Percentiles rank a stretch among this genome's conserved stretches.
These are phyloP conservation scores for Talaromyces sp. DNA, from an alignment of 2,329 filamentous ascomycete species.

Conservation along the genomic window DNA sequence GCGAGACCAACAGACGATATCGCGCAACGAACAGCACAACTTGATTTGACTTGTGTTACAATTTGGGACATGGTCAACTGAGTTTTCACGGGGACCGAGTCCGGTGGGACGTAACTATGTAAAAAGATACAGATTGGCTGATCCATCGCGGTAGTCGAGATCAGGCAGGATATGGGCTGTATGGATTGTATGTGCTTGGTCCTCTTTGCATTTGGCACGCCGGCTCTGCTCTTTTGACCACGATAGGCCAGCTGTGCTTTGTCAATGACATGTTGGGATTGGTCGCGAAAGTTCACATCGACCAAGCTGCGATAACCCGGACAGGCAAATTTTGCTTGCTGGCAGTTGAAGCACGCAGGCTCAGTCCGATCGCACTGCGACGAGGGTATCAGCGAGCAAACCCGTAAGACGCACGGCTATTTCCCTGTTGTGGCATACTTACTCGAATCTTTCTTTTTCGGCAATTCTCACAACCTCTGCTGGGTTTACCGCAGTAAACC, in stretches of 20 bases:
- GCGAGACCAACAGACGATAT: background rate
- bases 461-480: background rate
- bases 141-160: background rate
- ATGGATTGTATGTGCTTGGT: background rate
- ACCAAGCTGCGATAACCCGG: background rate
- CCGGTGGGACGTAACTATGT: background rate
- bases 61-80: background rate
- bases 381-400: background rate
- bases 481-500: background rate
- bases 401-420: no score
- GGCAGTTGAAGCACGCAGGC: background rate
- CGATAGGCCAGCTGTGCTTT: background rate
- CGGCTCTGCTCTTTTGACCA: background rate
- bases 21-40: background rate
- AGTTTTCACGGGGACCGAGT: background rate
- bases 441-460: background rate
- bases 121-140: background rate
- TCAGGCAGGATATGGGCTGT: background rate
- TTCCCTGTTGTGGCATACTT: background rate
- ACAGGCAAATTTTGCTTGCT: background rate
- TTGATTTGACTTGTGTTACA: background rate
- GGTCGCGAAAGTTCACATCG: background rate
- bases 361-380: background rate
- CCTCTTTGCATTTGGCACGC: background rate
- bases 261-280: background rate